Base-by-base conservation (phyloP, 495 filamentous ascomycete genomes). In the Hypoxylon perforatum region DNA sequence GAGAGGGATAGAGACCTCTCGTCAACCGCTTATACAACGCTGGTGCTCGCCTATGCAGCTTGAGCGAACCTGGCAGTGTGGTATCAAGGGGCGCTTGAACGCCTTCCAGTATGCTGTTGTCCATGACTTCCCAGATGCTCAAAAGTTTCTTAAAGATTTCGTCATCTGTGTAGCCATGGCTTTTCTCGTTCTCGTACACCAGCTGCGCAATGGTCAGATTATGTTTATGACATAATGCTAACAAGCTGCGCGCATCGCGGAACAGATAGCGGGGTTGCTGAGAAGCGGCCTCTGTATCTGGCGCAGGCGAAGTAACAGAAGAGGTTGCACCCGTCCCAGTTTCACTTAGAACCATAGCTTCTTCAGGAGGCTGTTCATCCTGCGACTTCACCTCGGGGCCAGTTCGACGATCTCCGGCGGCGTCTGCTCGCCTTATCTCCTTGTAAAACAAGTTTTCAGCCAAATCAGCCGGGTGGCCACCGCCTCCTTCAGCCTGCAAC, bases 391-490 rank as follows among this genome's bases (percentile, higher is more conserved):
- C 57, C 63, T 75, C 73, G 0, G 66, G 51, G 8, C 75, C 75
- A 48, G 71, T 74, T 30, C 70, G 61, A 14, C 75, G 75, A 22
- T 69, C 73, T 45, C 69, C 75, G 0, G 71, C 73, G 9, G 75
- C 75, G 33, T 77, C 65, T 39, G 65, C 58, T 48, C 75, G 67
- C 45, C 71, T 62, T 25, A 77, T 77, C 45, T 77, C 75, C 17
- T 77, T 77, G 51, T 77, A 77, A 52, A 74, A 77, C 67, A 77
- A 59, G 50, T 77, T 77, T 46, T 77, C 75, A 0, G 75, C 75
- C 14, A 77, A 55, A 52, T 77, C 75, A 35, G 65, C 61, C 11
- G 75, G 75, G 42, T 73, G 70, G 0, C 65, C 50, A 3, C 63
- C 58, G 18, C 30, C 50, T 30, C 23, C 54, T 17, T 72, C 75